phyloP scores from a whole-genome alignment of 305 asterid species.

The Fraxinus ornus region DNA sequence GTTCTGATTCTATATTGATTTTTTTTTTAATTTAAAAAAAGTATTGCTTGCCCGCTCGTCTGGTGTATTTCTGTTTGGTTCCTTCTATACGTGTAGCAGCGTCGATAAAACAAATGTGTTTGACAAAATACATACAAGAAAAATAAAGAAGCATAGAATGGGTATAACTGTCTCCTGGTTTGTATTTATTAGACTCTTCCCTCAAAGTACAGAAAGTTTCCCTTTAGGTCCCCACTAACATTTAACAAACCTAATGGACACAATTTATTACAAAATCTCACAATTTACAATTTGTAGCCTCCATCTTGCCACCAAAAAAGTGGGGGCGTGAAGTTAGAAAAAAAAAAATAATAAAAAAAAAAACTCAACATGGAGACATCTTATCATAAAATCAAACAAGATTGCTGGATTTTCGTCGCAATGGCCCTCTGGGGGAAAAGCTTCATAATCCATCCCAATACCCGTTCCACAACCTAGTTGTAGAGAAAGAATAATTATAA shows the following conservation, averaged over 20 bases:
- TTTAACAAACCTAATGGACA: not conserved
- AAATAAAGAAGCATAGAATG: not conserved
- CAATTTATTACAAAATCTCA: conserved; percentile 14
- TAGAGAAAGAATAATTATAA: not conserved
- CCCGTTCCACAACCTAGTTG: conserved; percentile 84
- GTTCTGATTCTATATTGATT: too few relatives aligned
- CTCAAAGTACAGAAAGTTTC: not conserved
- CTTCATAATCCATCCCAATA: conserved; percentile 94
- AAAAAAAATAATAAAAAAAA: too few relatives aligned
- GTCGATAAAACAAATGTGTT: not conserved
- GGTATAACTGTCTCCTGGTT: not conserved
- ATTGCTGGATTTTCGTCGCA: conserved; percentile 67
- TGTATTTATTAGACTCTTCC: not conserved
- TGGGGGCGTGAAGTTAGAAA: conserved; percentile 12
- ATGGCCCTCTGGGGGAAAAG: conserved; percentile 89
- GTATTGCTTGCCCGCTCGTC: too few relatives aligned
- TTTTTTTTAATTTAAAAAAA: too few relatives aligned
- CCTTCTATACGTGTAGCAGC: too few relatives aligned
- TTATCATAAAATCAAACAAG: conserved; percentile 44
- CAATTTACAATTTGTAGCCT: conserved; percentile 49
- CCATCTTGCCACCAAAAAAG: conserved; percentile 40
- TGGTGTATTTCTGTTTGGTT: too few relatives aligned
- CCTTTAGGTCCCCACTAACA: not conserved
- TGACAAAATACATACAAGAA: not conserved
- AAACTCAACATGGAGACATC: conserved; percentile 9